Percentiles rank a stretch among this genome's conserved stretches.
Conservation (phyloP, 768 basidiomycete species). For the Stropharia rugosoannulata region DNA sequence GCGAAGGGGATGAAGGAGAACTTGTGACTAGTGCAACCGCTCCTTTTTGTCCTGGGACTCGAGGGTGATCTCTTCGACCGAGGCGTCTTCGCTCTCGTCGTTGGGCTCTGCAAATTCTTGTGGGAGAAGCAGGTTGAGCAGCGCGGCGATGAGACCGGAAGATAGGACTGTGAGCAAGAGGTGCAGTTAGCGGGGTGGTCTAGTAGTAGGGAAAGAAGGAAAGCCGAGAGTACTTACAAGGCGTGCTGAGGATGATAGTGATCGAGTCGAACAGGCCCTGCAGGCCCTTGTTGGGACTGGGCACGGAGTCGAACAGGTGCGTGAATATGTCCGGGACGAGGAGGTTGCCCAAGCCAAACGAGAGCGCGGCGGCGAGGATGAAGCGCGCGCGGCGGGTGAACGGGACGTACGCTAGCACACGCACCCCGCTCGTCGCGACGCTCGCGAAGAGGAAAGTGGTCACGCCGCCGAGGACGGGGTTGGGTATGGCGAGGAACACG, state of each 20-base stretch:
- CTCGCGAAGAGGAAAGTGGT: constrained; percentile 86
- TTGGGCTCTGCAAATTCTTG: constrained; percentile 23
- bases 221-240: constrained; percentile 51
- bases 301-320: constrained; percentile 67
- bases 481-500: constrained; percentile 82
- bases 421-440: constrained; percentile 68
- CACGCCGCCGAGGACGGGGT: constrained; percentile 80
- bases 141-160: constrained; percentile 54
- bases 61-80: no score
- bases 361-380: constrained; percentile 65
- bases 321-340: constrained; percentile 65
- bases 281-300: constrained; percentile 50
- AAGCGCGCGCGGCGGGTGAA: constrained; percentile 70
- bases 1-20: no score
- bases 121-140: constrained; percentile 60
- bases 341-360: constrained; percentile 71
- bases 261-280: constrained; percentile 75
- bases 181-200: not conserved
- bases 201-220: no score
- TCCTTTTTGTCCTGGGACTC: no score
- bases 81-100: no score
- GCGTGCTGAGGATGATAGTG: constrained; percentile 77
- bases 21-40: no score
- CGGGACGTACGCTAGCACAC: constrained; percentile 59
- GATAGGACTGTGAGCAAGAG: constrained; percentile 23